Base-by-base conservation (phyloP, 1,139 yeast species). In the Debaryomyces sp. region DNA sequence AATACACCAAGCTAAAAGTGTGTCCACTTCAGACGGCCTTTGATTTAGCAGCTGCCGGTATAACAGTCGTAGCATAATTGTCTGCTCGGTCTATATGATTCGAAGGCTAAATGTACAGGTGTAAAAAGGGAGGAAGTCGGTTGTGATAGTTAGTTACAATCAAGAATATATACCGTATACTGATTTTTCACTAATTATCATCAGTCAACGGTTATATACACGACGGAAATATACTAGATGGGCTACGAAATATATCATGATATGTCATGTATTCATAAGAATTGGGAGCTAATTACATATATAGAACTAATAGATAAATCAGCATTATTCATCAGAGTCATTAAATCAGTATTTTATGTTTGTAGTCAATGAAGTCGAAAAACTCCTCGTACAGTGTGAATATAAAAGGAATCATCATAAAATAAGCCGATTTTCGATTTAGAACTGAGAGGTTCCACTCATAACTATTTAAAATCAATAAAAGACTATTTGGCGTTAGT, bases 261-360 rank as follows among this genome's bases (percentile, higher is more conserved):
- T 17, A 18, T 21, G 23, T 39, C 13, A 34, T 15, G 17, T 21
- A 23, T 30, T 42, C 5, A 33, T 17, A n/a, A 15, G 21, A 23
- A 45, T 34, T 26, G 7, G 13, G 24, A 17, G 6, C 6, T 23
- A 13, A 24, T 5, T 12, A 32, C 22, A 30, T 30, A 41, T 15
- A 27, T 30, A 40, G 24, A n/a, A n/a, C 43, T 41, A 29, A 41
- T 18, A 30, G 21, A 15, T 15, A 30, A 15, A 18, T 30, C 43
- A 21, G 35, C 43, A 26, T 41, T 46, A 35, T 48, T 49, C 54
- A 57, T 84, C 89, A 84, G 89, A 84, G 77, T 84, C 89, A 84
- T 84, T 84, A 84, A 84, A 84, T 84, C 89, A 84, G 89, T 84
- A 67, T 81, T 81, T 73, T 64, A 61, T 53, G 62, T 63, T 61